Evolutionary conservation across 2,329 filamentous ascomycete species (phyloP), one percentile per base, ranked within the genome.

Genomic region (Botrytis elliptica): DNA sequence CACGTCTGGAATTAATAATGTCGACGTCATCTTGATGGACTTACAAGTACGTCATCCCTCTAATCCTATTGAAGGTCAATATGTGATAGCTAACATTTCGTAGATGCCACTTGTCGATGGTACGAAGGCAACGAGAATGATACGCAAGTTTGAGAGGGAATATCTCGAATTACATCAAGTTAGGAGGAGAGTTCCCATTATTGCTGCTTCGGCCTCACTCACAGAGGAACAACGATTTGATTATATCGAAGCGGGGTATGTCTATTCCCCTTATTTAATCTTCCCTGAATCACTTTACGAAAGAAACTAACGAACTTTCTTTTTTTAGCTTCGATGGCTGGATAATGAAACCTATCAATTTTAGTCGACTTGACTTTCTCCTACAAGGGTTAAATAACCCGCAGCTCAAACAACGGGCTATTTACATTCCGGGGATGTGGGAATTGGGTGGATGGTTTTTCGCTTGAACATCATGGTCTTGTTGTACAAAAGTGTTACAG

Each of bases 71-170:
- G 44, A 33, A 33, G 36, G 8, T 9, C 3, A 3, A 42, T 33
- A 4, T 10, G 14, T 57, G 14, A 6, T 1, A 57, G n/a, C 25
- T 69, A 14, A 70, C 71, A 64, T 25, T 59, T 8, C 20, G 16
- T 29, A 97, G 93, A 97, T 97, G 94, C 94, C 94, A 33, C 96
- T 97, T 42, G 92, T 97, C 4, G 93, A 97, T 79, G 94, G 94
- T 18, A 86, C 95, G 38, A 90, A 87, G 6, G 94, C 94, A 20
- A 93, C 94, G 0, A 94, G 93, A 82, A 92, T 94, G 87, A 97
- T 97, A 76, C 88, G 94, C 33, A 89, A 89, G 0, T 90, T 87
- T 70, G 94, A 97, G 80, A 76, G 74, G 29, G 87, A 88, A 72
- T 38, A 55, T 12, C 29, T 59, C 1, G n/a, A 52, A 42, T 44